Percentiles rank a stretch among this genome's conserved stretches.
These are phyloP conservation scores for Physcomitrellopsis africana DNA, from an alignment of 225 moss, liverwort and hornwort genomes.

Conservation along the genomic window DNA sequence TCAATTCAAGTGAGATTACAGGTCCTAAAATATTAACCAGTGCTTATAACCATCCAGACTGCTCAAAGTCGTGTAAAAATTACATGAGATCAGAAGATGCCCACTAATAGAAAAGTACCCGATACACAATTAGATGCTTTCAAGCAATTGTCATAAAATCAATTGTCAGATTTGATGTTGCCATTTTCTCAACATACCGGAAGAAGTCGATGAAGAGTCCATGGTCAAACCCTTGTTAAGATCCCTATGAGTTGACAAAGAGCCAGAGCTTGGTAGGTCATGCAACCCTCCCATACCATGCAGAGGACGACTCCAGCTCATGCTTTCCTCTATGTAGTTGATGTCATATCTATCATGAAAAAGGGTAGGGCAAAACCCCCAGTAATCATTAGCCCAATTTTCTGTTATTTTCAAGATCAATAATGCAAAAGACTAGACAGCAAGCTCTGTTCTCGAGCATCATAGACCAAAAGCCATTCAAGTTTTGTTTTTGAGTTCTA, in stretches of 20 bases:
- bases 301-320: conserved; percentile 69
- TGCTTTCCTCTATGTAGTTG: conserved; percentile 81
- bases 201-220: conserved; percentile 30
- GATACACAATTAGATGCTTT: not conserved
- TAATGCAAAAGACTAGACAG: too few relatives aligned
- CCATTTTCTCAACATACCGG: conserved; percentile 36
- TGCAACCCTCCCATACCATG: conserved; percentile 43
- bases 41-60: not conserved
- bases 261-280: conserved; percentile 47
- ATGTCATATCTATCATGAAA: conserved; percentile 63
- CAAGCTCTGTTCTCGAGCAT: too few relatives aligned
- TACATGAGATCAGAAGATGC: not conserved
- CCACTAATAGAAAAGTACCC: conserved; percentile 1
- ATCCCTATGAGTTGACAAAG: conserved; percentile 54
- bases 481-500: too few relatives aligned
- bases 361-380: too few relatives aligned
- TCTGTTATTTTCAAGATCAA: too few relatives aligned
- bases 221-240: conserved; percentile 40
- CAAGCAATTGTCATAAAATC: conserved; percentile 7
- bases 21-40: not conserved
- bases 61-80: not conserved
- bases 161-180: conserved; percentile 9
- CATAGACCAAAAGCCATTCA: too few relatives aligned
- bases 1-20: conserved; percentile 4
- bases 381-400: too few relatives aligned